Evolutionary conservation across 805 yeast species (phyloP).

Genomic region (Suhomyces vadensis): DNA sequence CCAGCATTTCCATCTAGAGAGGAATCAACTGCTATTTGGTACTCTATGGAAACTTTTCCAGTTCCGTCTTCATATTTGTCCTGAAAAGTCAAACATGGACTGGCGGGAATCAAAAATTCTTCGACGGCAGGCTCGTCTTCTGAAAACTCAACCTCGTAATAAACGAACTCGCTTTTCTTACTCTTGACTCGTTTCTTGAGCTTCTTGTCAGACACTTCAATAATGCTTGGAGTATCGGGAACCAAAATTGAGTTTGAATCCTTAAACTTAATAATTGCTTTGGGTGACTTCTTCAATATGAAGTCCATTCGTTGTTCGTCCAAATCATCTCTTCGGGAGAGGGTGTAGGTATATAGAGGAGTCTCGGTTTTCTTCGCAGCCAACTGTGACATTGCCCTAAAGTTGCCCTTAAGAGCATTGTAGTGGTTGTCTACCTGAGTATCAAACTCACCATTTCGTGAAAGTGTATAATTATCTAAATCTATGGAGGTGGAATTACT

Average conservation of each 20-base stretch:
- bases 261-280: slow-evolving; percentile 14
- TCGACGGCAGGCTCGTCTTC: neutral
- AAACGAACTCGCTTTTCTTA: slow-evolving; percentile 3
- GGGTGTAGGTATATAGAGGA: neutral
- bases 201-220: neutral
- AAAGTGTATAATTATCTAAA: neutral
- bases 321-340: slow-evolving; percentile 12
- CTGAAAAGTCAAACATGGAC: slow-evolving; percentile 9
- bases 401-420: too few relatives aligned
- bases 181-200: neutral
- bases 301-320: slow-evolving; percentile 11
- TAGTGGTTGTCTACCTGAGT: too few relatives aligned
- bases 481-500: too few relatives aligned
- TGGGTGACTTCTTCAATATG: slow-evolving; percentile 12
- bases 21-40: neutral
- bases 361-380: too few relatives aligned
- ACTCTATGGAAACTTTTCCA: neutral
- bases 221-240: slow-evolving; percentile 13
- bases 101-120: slow-evolving; percentile 1
- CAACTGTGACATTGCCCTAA: neutral
- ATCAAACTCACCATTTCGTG: too few relatives aligned
- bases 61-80: slow-evolving; percentile 3
- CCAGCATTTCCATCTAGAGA: neutral
- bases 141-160: slow-evolving; percentile 4
- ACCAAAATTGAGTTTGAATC: slow-evolving; percentile 20